Evolutionary conservation across 352 stramenopile genomes (phyloP).

Genomic region (Sclerospora graminicola): DNA sequence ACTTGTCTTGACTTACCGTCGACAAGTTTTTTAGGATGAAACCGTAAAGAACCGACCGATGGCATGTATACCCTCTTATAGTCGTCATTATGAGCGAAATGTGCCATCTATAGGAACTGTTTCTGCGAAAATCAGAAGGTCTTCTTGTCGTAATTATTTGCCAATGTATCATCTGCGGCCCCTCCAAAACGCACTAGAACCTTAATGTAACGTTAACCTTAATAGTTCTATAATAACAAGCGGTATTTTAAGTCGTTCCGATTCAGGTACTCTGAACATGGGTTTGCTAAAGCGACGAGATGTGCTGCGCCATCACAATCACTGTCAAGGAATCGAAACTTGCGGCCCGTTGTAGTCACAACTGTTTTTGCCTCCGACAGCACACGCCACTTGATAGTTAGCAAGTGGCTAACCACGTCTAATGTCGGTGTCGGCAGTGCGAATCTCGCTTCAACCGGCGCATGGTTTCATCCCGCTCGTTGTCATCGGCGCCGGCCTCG

Average conservation of each 20-base stretch:
- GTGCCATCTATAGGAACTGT: too few species aligned
- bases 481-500: conserved; percentile 41
- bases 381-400: conserved; percentile 9
- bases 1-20: too few species aligned
- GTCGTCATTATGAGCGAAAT: too few species aligned
- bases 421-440: conserved; percentile 36
- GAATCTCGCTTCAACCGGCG: conserved; percentile 39
- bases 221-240: too few species aligned
- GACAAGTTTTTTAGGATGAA: too few species aligned
- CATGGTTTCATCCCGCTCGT: conserved; percentile 57
- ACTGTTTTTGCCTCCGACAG: conserved; percentile 16
- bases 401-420: conserved; percentile 4
- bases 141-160: not conserved
- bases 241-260: too few species aligned
- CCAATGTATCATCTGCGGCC: too few species aligned
- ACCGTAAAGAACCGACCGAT: too few species aligned
- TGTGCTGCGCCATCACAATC: too few species aligned
- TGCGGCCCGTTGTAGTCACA: conserved; percentile 5
- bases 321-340: conserved; percentile 2
- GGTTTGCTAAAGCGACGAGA: not conserved
- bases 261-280: not conserved
- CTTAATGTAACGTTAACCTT: too few species aligned
- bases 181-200: not conserved
- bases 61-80: too few species aligned
- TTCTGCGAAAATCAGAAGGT: too few species aligned